A percentile compares a stretch with the other conserved stretches of the same genome.
Evolutionary conservation across 2,329 filamentous ascomycete species (phyloP).

Genomic region (Epichloe uncinata): DNA sequence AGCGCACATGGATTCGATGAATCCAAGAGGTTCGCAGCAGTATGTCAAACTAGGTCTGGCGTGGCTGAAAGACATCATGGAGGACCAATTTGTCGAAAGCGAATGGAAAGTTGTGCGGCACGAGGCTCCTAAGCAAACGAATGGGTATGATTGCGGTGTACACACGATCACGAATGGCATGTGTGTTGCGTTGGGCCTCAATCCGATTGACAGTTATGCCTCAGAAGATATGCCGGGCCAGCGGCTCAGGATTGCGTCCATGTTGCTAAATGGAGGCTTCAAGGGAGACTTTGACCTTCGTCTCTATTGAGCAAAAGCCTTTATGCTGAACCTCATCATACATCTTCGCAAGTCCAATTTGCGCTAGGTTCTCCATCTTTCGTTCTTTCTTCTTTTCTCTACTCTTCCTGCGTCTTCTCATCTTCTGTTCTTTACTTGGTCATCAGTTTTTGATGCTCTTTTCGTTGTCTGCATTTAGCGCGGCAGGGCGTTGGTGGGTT

Average conservation of each 20-base stretch:
- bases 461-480: neutral
- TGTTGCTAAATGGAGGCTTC: constrained; percentile 56
- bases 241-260: constrained; percentile 47
- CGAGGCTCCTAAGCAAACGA: constrained; percentile 44
- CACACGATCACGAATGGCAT: constrained; percentile 63
- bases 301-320: constrained; percentile 17
- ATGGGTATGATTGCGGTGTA: constrained; percentile 64
- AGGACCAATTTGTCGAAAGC: constrained; percentile 33
- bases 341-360: neutral
- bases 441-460: neutral
- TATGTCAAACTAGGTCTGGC: constrained; percentile 31
- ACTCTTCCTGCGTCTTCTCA: neutral
- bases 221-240: constrained; percentile 44
- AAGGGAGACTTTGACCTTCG: constrained; percentile 42
- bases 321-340: neutral
- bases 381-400: neutral
- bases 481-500: neutral
- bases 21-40: constrained; percentile 22
- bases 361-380: neutral
- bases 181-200: constrained; percentile 41
- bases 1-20: constrained; percentile 57
- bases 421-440: neutral
- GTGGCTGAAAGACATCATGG: constrained; percentile 47
- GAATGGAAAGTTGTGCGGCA: constrained; percentile 48
- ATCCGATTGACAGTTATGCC: constrained; percentile 35